Evolutionary conservation across 2,329 filamentous ascomycete species (phyloP), one percentile per base, ranked within the genome.

Genomic region (Clonostachys chloroleuca): DNA sequence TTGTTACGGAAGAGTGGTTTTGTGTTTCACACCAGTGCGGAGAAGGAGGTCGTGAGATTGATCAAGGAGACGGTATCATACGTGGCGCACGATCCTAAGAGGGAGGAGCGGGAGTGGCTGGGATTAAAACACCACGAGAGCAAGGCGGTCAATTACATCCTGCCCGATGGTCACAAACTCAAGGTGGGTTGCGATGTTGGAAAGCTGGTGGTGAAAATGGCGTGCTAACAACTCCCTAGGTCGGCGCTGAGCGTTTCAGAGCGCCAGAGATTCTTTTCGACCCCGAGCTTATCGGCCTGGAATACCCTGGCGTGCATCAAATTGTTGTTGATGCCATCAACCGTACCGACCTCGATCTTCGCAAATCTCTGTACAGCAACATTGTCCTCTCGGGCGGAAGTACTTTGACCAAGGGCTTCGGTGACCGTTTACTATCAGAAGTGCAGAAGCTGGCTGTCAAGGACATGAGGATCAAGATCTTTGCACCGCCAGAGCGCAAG

Each of bases 381-480:
- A 97, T 99, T 63, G 92, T 99, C 51, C 81, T 99, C 39, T 97
- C 92, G 1, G 94, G 94, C 52, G 94, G 94, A 46, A 95, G 91
- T 61, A 99, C 94, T 24, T 76, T 99, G 63, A 97, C 92, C 58
- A 96, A 94, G 73, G 94, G 94, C 41, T 99, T 99, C 63, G 92
- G 92, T 48, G 94, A 97, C 69, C 82, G 94, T 45, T 73, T 99
- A 57, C 76, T 99, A 63, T 84, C 89, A 56, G 94, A 99, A 72
- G 87, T 97, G 55, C 94, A 96, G 72, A 80, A 86, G 64, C 74
- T 97, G 59, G 94, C 94, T 12, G 91, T 97, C 57, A 96, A 96
- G 77, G 94, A 99, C 66, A 99, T 96, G 92, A 84, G 92, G 61
- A 97, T 99, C 74, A 96, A 96, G 78, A 99, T 99, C 63, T 96